Evolutionary conservation across 129 eudicot genomes (phyloP).

Genomic region (Helianthus annuus): DNA sequence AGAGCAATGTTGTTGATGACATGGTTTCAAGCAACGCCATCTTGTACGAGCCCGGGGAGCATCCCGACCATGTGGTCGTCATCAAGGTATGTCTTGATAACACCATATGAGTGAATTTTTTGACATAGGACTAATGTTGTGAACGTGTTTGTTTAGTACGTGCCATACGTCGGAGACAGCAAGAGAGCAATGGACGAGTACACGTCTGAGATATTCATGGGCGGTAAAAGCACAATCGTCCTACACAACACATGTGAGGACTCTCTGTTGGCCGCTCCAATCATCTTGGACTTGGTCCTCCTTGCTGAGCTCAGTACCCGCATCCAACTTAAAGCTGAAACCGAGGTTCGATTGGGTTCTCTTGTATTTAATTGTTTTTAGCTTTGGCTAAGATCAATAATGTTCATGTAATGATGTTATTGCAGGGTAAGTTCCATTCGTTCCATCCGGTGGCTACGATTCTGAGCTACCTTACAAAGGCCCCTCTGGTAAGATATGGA

Average conservation of each 20-base stretch:
- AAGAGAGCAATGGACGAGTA: slow-evolving; percentile 99
- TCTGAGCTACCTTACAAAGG: slow-evolving; percentile 93
- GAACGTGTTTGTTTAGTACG: slow-evolving; percentile 50
- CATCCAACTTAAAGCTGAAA: slow-evolving; percentile 80
- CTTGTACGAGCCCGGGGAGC: slow-evolving; percentile 96
- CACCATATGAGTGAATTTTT: neutral
- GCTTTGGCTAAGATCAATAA: neutral
- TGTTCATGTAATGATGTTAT: neutral
- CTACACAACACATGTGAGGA: slow-evolving; percentile 97
- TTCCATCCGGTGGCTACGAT: slow-evolving; percentile 98
- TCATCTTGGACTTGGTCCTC: slow-evolving; percentile 88
- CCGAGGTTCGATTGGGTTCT: slow-evolving; percentile 45
- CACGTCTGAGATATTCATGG: slow-evolving; percentile 96
- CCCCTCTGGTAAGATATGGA: slow-evolving; percentile 66
- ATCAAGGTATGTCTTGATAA: slow-evolving; percentile 61
- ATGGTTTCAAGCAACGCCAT: slow-evolving; percentile 97
- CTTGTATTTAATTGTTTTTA: neutral
- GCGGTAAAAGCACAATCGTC: slow-evolving; percentile 87
- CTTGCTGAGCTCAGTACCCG: slow-evolving; percentile 97
- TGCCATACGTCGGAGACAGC: slow-evolving; percentile 94
- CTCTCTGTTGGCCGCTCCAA: slow-evolving; percentile 93
- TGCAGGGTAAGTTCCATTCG: slow-evolving; percentile 85
- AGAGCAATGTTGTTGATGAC: slow-evolving; percentile 96
- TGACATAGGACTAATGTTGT: neutral
- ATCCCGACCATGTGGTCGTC: slow-evolving; percentile 96